A percentile compares a stretch with the other conserved stretches of the same genome.
Conservation (phyloP, 2,329 filamentous ascomycete genomes). For the Colletotrichum kahawae region DNA sequence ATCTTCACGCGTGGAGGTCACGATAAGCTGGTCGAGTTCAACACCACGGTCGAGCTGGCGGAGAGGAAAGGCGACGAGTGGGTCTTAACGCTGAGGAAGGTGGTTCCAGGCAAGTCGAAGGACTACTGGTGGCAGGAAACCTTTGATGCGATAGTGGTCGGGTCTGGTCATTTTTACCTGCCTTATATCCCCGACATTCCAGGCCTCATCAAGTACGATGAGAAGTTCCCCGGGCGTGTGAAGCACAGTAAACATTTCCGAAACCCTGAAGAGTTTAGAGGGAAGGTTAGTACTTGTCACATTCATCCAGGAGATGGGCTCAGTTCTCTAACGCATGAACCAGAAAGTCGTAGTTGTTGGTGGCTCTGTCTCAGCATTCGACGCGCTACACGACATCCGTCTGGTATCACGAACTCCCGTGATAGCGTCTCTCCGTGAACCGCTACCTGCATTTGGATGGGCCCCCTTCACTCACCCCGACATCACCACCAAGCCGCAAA, state of each 20-base stretch:
- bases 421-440: background rate
- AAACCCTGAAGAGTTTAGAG: background rate
- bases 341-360: background rate
- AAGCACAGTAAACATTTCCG: background rate
- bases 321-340: background rate
- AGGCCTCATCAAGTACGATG: background rate
- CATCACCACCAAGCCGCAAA: background rate
- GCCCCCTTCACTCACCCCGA: background rate
- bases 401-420: background rate
- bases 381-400: background rate
- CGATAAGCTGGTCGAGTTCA: background rate
- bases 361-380: background rate
- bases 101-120: rapidly evolving
- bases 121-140: background rate
- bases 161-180: background rate
- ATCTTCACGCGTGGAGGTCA: background rate
- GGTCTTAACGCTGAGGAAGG: background rate
- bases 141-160: rapidly evolving
- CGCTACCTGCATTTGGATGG: background rate
- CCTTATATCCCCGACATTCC: background rate
- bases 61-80: background rate
- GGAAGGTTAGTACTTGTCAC: background rate
- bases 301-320: no score
- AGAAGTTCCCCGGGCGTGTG: background rate
- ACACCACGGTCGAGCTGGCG: background rate